These are phyloP conservation scores for Verticillium longisporum DNA, from an alignment of 2,329 filamentous ascomycete genomes.

Conservation along the genomic window DNA sequence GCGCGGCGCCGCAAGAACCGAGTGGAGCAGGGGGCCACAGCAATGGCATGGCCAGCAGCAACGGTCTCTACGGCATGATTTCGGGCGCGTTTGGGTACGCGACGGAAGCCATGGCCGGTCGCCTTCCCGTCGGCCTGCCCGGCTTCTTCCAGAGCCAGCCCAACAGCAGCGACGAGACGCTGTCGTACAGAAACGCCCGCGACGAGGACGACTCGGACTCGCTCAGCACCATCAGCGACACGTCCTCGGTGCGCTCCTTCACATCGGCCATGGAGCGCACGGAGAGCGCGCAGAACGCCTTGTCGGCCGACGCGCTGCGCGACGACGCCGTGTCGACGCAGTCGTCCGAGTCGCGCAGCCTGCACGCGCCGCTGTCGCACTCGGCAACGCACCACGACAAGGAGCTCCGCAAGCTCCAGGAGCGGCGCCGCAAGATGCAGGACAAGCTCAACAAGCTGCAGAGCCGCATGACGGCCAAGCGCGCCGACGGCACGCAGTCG, in stretches of 20 bases:
- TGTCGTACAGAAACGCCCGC: constrained; percentile 1
- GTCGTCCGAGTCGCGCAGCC: constrained; percentile 23
- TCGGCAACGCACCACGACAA: constrained; percentile 43
- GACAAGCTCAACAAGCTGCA: constrained; percentile 53
- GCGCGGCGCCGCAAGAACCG: constrained; percentile 4
- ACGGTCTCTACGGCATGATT: constrained; percentile 50
- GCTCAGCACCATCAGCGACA: constrained; percentile 26
- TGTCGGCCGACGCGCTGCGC: background rate
- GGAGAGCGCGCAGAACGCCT: background rate
- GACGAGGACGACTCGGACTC: constrained; percentile 19
- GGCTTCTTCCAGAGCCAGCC: constrained; percentile 18
- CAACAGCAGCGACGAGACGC: constrained; percentile 18
- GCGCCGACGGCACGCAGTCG: constrained; percentile 39
- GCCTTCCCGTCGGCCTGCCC: constrained; percentile 24
- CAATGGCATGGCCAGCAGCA: constrained; percentile 19
- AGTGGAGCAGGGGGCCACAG: constrained; percentile 4
- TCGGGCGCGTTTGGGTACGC: constrained; percentile 44
- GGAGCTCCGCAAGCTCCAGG: constrained; percentile 57
- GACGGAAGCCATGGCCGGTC: constrained; percentile 35
- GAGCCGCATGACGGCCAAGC: constrained; percentile 37
- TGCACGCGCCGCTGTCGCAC: constrained; percentile 14
- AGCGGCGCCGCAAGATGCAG: constrained; percentile 54
- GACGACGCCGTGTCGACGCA: constrained; percentile 15
- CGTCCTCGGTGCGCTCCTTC: constrained; percentile 41
- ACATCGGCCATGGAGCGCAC: constrained; percentile 36